Conservation (phyloP, 192 early-diverging fungal species). For the Cetraspora pellucida region DNA sequence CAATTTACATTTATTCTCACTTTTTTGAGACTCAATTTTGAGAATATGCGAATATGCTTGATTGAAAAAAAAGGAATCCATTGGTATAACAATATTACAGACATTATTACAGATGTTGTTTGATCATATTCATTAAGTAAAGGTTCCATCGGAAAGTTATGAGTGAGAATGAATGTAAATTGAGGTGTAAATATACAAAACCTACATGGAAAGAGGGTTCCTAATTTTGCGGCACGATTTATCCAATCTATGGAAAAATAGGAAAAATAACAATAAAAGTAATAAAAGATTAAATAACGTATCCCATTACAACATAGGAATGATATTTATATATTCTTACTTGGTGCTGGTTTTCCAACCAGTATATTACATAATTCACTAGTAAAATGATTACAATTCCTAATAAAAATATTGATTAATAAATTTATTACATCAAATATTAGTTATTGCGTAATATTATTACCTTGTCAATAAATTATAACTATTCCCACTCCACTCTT, state of each 20-base stretch:
- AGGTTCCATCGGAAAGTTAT: not conserved
- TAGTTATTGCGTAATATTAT: not conserved
- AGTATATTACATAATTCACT: constrained; percentile 17
- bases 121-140: not conserved
- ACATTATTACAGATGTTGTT: not conserved
- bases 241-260: constrained; percentile 41
- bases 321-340: constrained; percentile 16
- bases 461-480: constrained; percentile 30
- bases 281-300: not conserved
- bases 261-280: not conserved
- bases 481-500: constrained; percentile 24
- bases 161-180: not conserved
- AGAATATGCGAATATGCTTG: not conserved
- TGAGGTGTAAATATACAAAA: not conserved
- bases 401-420: not conserved
- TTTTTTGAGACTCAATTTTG: not conserved
- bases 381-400: constrained; percentile 34
- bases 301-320: not conserved
- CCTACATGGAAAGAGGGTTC: constrained; percentile 50
- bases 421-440: not conserved
- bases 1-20: not conserved
- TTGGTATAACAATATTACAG: not conserved
- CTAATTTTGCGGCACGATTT: constrained; percentile 49
- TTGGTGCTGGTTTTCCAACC: constrained; percentile 26
- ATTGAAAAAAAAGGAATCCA: not conserved